phyloP scores from a whole-genome alignment of 176 grass and related monocot species.

The Triticum dicoccoides region DNA sequence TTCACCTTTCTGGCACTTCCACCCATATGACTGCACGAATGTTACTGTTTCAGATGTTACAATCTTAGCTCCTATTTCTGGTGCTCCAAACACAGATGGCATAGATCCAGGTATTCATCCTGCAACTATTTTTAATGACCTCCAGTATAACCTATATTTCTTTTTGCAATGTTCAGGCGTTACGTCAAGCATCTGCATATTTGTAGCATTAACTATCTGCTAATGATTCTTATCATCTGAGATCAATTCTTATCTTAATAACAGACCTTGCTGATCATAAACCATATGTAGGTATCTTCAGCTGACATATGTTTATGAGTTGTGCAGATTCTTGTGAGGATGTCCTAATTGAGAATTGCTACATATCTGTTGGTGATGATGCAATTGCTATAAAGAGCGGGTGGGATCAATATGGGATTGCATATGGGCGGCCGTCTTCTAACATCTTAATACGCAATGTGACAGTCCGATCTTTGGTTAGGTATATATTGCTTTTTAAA shows the following conservation, averaged over 20 bases:
- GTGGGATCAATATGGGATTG: slow-evolving; percentile 95
- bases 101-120: slow-evolving; percentile 92
- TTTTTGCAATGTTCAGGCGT: neutral
- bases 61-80: slow-evolving; percentile 80
- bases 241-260: neutral
- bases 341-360: slow-evolving; percentile 96
- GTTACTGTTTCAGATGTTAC: slow-evolving; percentile 85
- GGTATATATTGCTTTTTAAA: slow-evolving; percentile 43
- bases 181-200: neutral
- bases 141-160: neutral
- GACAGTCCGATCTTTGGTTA: slow-evolving; percentile 68
- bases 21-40: slow-evolving; percentile 97
- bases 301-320: slow-evolving; percentile 9
- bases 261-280: neutral
- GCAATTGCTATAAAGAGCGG: slow-evolving; percentile 92
- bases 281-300: neutral
- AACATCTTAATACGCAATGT: slow-evolving; percentile 85
- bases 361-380: slow-evolving; percentile 95
- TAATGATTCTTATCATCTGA: neutral
- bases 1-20: slow-evolving; percentile 97
- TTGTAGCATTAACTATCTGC: neutral
- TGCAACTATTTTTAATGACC: neutral
- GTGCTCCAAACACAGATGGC: slow-evolving; percentile 94
- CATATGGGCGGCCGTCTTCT: slow-evolving; percentile 73
- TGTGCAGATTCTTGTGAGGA: slow-evolving; percentile 83